Base-by-base conservation (phyloP, 768 basidiomycete species). In the Psilocybe azurescens region DNA sequence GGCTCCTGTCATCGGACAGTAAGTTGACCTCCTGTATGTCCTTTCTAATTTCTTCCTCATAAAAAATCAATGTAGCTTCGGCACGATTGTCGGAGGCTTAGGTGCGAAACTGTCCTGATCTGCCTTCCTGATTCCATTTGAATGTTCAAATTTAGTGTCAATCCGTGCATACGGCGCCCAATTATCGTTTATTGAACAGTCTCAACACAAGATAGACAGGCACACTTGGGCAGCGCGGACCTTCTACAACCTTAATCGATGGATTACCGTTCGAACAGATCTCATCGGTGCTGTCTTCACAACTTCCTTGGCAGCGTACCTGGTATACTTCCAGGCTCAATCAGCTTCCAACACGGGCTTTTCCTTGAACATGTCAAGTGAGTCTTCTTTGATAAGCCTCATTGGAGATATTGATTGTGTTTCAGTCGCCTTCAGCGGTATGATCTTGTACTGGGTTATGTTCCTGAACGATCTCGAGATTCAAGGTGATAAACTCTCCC, bases 131-230 rank as follows among this genome's bases (percentile, higher is more conserved):
- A 16, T 47, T 50, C 8, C 9, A 10, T 46, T 65, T 46, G 2
- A 33, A 33, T 54, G 18, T 47, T 38, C 24, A 44, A 14, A 36
- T 46, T 28, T 54, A 81, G 81, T 74, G n/a, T 81, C 86, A 9
- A 85, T 90, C 59, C 78, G 88, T 29, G 89, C 88, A 2, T 90
- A 86, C 68, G 82, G 83, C 2, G 84, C 84, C 11, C 79, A 89
- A 73, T 73, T 78, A 44, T 62, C 73, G 3, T 86, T 81, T 74
- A 79, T 71, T 58, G 58, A 64, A 56, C 74, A 82, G 63, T 79
- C 83, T 8, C 69, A 81, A 57, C 64, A 72, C n/a, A 78, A 83
- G 6, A 84, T 89, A 41, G 82, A 90, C 70, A 75, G 76, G 16
- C 86, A 82, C 60, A 78, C 78, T 16, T 73, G 79, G 10, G 73